Evolutionary conservation across 1,284 basidiomycete genomes (phyloP).

Genomic region (Phellinidium pouzarii): DNA sequence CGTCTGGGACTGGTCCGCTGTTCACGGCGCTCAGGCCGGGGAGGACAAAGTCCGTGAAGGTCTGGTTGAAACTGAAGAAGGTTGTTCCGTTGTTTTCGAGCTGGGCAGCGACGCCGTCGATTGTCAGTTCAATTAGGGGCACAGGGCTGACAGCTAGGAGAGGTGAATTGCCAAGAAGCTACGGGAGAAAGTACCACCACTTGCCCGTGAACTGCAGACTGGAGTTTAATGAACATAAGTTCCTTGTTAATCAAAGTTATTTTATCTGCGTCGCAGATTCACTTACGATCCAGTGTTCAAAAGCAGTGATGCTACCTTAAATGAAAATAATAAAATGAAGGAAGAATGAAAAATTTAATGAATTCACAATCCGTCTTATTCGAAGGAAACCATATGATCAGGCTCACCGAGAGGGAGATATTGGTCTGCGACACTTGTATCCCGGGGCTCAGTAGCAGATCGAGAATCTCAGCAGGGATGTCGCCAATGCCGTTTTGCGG

Average conservation of each 20-base stretch:
- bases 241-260: background rate
- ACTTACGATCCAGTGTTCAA: slow-evolving; percentile 17
- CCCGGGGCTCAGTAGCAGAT: slow-evolving; percentile 9
- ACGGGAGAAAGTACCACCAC: too few species aligned
- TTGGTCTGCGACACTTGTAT: slow-evolving; percentile 11
- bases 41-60: slow-evolving; percentile 48
- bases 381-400: background rate
- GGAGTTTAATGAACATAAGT: background rate
- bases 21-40: slow-evolving; percentile 51
- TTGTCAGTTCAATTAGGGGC: slow-evolving; percentile 13
- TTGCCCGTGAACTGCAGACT: slow-evolving; percentile 14
- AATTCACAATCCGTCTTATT: background rate
- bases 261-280: background rate
- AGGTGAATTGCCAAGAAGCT: background rate
- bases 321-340: background rate
- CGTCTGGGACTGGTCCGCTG: slow-evolving; percentile 47
- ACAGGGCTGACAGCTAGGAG: slow-evolving; percentile 6
- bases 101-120: slow-evolving; percentile 7
- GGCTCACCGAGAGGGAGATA: slow-evolving; percentile 8
- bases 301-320: slow-evolving; percentile 9
- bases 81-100: slow-evolving; percentile 9
- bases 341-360: background rate
- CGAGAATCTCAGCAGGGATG: slow-evolving; percentile 11
- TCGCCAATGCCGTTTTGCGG: slow-evolving; percentile 11
- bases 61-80: slow-evolving; percentile 25